Conservation (phyloP, 1,284 basidiomycete genomes). For the Pyrrhoderma noxium region DNA sequence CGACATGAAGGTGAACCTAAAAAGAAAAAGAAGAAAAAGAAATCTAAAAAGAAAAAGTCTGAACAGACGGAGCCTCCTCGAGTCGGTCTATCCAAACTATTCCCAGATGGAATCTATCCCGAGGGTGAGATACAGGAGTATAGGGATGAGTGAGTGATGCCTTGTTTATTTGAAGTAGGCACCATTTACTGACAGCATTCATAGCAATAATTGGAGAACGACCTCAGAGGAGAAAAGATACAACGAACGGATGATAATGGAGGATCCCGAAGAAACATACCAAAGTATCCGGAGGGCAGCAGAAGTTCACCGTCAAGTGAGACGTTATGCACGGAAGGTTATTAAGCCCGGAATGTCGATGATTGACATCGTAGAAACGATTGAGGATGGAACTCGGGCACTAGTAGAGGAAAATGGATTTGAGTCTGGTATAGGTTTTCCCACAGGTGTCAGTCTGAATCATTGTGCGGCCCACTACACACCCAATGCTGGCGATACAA, state of each 20-base stretch:
- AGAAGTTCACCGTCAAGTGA: conserved; percentile 95
- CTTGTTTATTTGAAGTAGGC: conserved; percentile 5
- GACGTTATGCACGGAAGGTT: conserved; percentile 70
- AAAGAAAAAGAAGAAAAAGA: conserved; percentile 94
- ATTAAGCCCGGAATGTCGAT: conserved; percentile 94
- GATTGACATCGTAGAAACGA: conserved; percentile 91
- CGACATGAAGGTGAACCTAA: conserved; percentile 34
- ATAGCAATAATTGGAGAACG: conserved; percentile 75
- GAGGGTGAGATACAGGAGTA: conserved; percentile 92
- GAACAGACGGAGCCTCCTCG: conserved; percentile 93
- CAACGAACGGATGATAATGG: conserved; percentile 68
- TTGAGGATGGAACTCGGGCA: conserved; percentile 87
- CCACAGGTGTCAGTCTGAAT: conserved; percentile 94
- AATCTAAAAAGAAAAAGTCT: conserved; percentile 75
- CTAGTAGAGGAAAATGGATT: conserved; percentile 89
- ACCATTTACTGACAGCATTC: conserved; percentile 12
- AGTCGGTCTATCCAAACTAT: conserved; percentile 85
- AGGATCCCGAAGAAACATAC: conserved; percentile 80
- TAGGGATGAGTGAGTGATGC: conserved; percentile 68
- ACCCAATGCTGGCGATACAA: conserved; percentile 92
- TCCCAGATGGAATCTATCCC: conserved; percentile 80
- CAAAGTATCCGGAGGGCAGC: conserved; percentile 85
- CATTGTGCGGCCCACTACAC: conserved; percentile 96
- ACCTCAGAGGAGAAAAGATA: conserved; percentile 90
- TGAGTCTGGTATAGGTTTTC: conserved; percentile 87